A percentile compares a stretch with the other conserved stretches of the same genome.
These are phyloP conservation scores for Orbilia brochopaga DNA, from an alignment of 2,329 filamentous ascomycete genomes.

Conservation along the genomic window DNA sequence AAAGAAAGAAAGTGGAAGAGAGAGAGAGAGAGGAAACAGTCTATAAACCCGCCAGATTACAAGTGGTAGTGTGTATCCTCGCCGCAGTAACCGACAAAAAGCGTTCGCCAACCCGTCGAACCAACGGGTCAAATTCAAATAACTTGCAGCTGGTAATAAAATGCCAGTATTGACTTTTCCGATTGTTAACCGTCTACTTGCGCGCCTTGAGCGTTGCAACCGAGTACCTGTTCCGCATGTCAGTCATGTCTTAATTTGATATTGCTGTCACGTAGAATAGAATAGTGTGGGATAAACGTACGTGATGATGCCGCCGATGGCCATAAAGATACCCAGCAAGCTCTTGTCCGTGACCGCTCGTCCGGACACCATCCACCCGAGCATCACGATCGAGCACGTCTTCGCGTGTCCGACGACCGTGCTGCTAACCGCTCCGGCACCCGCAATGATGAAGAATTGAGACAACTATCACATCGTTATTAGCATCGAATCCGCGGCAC, in stretches of 20 bases:
- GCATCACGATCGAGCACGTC: slow-evolving; percentile 69
- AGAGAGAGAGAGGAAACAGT: no score
- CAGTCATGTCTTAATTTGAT: background rate
- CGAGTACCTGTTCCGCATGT: background rate
- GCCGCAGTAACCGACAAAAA: no score
- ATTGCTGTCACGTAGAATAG: background rate
- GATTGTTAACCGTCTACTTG: background rate
- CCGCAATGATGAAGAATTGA: slow-evolving; percentile 68
- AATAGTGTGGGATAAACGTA: slow-evolving; percentile 55
- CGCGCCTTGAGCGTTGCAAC: background rate
- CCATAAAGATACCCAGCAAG: slow-evolving; percentile 62
- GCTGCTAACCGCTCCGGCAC: slow-evolving; percentile 68
- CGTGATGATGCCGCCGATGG: slow-evolving; percentile 66
- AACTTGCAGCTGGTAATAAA: background rate
- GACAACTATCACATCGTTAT: slow-evolving; percentile 52
- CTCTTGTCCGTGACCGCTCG: slow-evolving; percentile 66
- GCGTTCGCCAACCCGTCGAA: no score
- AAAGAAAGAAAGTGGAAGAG: no score
- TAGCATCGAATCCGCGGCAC: slow-evolving; percentile 51
- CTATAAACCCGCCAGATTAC: no score
- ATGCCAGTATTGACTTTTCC: background rate
- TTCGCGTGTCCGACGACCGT: slow-evolving; percentile 72
- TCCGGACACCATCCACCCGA: slow-evolving; percentile 67
- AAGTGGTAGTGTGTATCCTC: no score
- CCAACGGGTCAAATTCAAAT: no score